phyloP scores from a whole-genome alignment of 106 monocot genomes.

The Phalaenopsis aphrodite region DNA sequence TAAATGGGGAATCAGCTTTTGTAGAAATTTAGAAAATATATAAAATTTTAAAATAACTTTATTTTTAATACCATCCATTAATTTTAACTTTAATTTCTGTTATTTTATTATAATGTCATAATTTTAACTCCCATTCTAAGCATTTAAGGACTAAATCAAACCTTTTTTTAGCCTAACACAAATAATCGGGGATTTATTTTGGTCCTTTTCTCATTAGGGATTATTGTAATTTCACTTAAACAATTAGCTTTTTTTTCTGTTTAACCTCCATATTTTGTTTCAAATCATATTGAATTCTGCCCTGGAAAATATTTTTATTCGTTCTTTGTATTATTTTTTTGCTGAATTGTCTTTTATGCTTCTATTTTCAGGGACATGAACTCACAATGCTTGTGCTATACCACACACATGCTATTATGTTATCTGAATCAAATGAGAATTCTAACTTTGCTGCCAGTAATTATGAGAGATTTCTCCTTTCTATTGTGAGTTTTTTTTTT shows the following conservation, averaged over 20 bases:
- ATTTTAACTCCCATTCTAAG: too few relatives aligned
- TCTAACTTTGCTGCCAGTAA: slow-evolving; percentile 20
- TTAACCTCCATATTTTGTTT: not conserved
- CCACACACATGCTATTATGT: slow-evolving; percentile 45
- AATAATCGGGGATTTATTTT: too few relatives aligned
- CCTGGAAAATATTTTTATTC: not conserved
- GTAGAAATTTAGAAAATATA: too few relatives aligned
- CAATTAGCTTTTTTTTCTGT: not conserved
- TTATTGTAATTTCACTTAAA: not conserved
- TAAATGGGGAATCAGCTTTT: too few relatives aligned
- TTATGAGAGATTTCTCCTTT: slow-evolving; percentile 82
- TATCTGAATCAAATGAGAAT: slow-evolving; percentile 31
- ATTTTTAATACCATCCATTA: too few relatives aligned
- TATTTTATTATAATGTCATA: too few relatives aligned
- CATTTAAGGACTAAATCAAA: too few relatives aligned
- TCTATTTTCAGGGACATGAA: slow-evolving; percentile 78
- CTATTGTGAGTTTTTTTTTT: slow-evolving; percentile 48
- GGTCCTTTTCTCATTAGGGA: not conserved
- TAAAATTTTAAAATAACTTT: too few relatives aligned
- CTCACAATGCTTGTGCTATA: slow-evolving; percentile 80
- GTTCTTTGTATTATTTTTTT: not conserved
- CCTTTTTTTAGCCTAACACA: too few relatives aligned
- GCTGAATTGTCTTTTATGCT: slow-evolving; percentile 2
- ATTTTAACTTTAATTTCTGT: too few relatives aligned
- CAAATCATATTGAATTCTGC: not conserved